phyloP scores from a whole-genome alignment of 2,329 filamentous ascomycete species.

The Alternaria conjuncta region DNA sequence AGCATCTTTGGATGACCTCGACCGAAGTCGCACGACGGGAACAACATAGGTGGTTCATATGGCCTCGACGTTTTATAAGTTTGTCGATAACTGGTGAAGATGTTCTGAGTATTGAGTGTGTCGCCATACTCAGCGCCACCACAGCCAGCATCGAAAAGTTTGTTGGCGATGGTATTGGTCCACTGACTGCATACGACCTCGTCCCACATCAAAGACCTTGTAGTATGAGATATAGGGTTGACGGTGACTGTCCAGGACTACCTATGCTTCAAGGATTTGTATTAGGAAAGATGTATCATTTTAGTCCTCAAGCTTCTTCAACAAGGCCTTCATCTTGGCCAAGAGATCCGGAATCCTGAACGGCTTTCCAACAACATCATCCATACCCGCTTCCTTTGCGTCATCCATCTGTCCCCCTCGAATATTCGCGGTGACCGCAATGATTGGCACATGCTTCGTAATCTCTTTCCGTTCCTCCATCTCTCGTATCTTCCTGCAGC shows the following conservation, averaged over 20 bases:
- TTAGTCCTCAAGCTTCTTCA: conserved; percentile 18
- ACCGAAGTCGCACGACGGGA: background rate
- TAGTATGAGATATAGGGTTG: background rate
- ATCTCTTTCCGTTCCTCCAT: conserved; percentile 32
- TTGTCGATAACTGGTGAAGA: background rate
- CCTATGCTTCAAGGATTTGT: background rate
- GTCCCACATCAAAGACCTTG: too few relatives aligned
- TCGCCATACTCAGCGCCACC: background rate
- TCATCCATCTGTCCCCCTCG: conserved; percentile 40
- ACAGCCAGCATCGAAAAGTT: background rate
- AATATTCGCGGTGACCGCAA: conserved; percentile 48
- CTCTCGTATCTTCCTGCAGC: conserved; percentile 40
- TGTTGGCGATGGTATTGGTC: background rate
- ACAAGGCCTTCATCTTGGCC: conserved; percentile 30
- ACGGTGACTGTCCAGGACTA: background rate
- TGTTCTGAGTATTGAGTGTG: background rate
- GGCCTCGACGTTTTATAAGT: background rate
- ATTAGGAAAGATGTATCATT: background rate
- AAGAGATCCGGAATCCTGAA: conserved; percentile 43
- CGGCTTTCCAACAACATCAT: conserved; percentile 45
- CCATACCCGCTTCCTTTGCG: conserved; percentile 44
- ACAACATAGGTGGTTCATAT: background rate
- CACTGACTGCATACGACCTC: background rate
- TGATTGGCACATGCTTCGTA: conserved; percentile 39
- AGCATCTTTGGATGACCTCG: background rate